Base-by-base conservation (phyloP, 2,329 filamentous ascomycete species). In the Colletotrichum salicis region DNA sequence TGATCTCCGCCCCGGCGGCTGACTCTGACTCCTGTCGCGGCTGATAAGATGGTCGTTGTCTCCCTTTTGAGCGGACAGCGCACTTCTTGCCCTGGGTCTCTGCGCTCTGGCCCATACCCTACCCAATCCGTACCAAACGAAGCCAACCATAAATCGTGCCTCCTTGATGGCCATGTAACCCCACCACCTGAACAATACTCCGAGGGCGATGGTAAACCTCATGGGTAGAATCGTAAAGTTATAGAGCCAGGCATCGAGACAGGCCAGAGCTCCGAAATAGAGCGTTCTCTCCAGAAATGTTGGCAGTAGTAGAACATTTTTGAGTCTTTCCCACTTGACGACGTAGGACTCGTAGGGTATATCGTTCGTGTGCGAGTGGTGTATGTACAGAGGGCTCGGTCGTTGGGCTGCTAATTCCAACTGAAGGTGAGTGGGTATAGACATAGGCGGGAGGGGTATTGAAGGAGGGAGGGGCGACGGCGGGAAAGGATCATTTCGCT, bases 211-310 rank as follows among this genome's bases (percentile, higher is more conserved):
- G 65, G 93, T 81, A 76, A 99, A 98, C 2, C 96, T 90, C 71
- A 99, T 87, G 0, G 96, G 96, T 0, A 99, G 85, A 56, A 99
- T 97, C 0, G 96, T 99, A 77, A 99, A 97, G 0, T 94, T 97
- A 82, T 98, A 96, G 1, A 99, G 88, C 95, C 96, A 99, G 1
- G 96, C 93, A 80, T 99, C 96, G 6, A 99, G 86, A 82, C 96
- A 99, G 7, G 96, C 95, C 41, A 98, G 83, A 0, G 94, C 92
- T 7, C 96, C 96, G 82, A 99, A 98, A 71, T 91, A 90, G 6
- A 99, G 87, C 0, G 95, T 92, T 57, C 92, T 89, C 82, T 99
- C 96, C 5, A 99, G 86, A 72, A 93, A 93, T 0, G 90, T 88
- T 0, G 96, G 95, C 4, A 99, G 84, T 31, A 95, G 85, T 6